phyloP scores from a whole-genome alignment of 768 basidiomycete genomes.

The Rhodocollybia butyracea region DNA sequence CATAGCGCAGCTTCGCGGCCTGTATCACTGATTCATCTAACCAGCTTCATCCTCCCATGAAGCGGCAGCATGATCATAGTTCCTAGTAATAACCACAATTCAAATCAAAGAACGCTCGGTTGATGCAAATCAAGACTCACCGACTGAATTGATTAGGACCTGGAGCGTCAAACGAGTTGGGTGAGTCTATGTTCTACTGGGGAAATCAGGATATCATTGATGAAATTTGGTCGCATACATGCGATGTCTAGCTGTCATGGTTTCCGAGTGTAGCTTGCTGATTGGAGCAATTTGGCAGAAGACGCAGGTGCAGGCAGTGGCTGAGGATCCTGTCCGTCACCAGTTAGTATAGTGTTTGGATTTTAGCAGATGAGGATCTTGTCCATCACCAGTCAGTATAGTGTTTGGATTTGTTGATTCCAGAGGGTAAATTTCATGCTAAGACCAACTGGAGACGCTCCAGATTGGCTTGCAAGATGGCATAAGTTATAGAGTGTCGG shows the following conservation, averaged over 20 bases:
- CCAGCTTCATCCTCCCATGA: constrained; percentile 77
- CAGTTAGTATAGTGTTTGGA: constrained; percentile 52
- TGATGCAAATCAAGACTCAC: constrained; percentile 30
- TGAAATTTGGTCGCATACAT: constrained; percentile 15
- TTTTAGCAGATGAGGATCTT: too few species aligned
- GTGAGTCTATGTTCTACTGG: constrained; percentile 55
- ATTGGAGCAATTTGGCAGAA: constrained; percentile 40
- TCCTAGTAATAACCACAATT: constrained; percentile 36
- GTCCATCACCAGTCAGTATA: too few species aligned
- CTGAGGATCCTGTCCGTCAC: constrained; percentile 61
- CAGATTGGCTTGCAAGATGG: background rate
- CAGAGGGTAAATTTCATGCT: constrained; percentile 59
- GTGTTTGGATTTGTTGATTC: constrained; percentile 66
- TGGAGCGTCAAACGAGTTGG: constrained; percentile 50
- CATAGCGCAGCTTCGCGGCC: constrained; percentile 64
- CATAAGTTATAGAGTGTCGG: constrained; percentile 31
- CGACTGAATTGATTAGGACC: constrained; percentile 65
- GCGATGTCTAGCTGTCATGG: constrained; percentile 73
- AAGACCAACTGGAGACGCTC: constrained; percentile 2
- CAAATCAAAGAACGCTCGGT: background rate
- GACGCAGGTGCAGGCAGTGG: constrained; percentile 58
- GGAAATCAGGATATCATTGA: background rate
- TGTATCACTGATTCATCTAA: constrained; percentile 52
- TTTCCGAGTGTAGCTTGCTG: constrained; percentile 70
- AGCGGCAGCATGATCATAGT: constrained; percentile 70